Base-by-base conservation (phyloP, 2,329 filamentous ascomycete species). In the Trichoderma breve region DNA sequence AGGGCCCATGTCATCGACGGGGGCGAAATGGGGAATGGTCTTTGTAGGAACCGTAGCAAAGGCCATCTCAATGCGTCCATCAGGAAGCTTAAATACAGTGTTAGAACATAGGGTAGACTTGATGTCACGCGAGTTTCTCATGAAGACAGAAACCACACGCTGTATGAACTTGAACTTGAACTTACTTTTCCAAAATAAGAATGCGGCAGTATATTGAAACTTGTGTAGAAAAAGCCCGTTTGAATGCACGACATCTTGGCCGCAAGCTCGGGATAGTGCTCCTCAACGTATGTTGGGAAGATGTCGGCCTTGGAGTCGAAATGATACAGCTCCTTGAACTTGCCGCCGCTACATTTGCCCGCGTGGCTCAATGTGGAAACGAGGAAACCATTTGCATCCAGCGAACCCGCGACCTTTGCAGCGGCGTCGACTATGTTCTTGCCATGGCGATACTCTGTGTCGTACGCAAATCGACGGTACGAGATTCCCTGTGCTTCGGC, bases 361-460 rank as follows among this genome's bases (percentile, higher is more conserved):
- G 84, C 86, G 74, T 87, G 80, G 74, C 85, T 86, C 73, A 89
- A 75, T 0, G 85, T 87, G 36, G 86, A 88, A 2, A 81, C 85
- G 6, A 88, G 77, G 71, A 88, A 86, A 0, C 86, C 84, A 72
- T 86, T 86, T 1, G 75, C 76, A 32, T 84, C 84, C 1, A 88
- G 79, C 0, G 81, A 80, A 32, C 76, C 80, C 0, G 80, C 78
- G 0, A 80, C 80, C 0, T 78, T 74, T 1, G 85, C 85, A 0
- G 87, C 87, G 0, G 86, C 87, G 73, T 88, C 84, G 3, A 83
- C 85, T 34, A 90, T 86, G 72, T 89, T 90, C 73, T 82, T 84
- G 0, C 87, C 87, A 73, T 88, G 85, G 58, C 80, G 80, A 8
- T 83, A 76, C 78, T 90, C 88, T 3, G 84, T 78, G 0, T 86